These are phyloP conservation scores for Lentinula guzmanii DNA, from an alignment of 768 basidiomycete species.

Conservation along the genomic window DNA sequence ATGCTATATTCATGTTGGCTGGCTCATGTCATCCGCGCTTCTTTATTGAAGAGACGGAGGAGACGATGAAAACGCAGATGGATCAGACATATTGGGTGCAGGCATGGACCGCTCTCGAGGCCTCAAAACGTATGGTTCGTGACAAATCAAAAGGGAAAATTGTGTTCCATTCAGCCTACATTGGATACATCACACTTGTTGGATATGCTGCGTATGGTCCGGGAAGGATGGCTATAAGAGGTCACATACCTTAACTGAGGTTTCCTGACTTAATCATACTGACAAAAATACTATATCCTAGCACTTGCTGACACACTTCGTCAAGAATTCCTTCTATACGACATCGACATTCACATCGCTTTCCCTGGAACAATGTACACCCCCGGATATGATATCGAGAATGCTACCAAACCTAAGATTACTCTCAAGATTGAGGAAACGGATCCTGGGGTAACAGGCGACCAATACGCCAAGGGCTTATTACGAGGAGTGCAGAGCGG, in stretches of 20 bases:
- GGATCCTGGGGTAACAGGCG: background rate
- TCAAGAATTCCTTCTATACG: conserved; percentile 73
- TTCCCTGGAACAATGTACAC: conserved; percentile 79
- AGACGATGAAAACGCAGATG: conserved; percentile 26
- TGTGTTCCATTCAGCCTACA: conserved; percentile 66
- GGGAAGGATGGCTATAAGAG: conserved; percentile 80
- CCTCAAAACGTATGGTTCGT: conserved; percentile 53
- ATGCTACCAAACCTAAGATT: conserved; percentile 68
- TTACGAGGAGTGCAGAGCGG: conserved; percentile 61
- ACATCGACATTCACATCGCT: conserved; percentile 72
- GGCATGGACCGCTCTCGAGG: conserved; percentile 24
- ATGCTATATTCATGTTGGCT: conserved; percentile 58
- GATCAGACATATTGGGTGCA: conserved; percentile 8
- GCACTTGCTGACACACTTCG: conserved; percentile 81
- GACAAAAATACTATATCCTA: conserved; percentile 19
- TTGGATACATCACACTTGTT: conserved; percentile 70
- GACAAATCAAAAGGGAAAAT: conserved; percentile 63
- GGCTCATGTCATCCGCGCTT: conserved; percentile 50
- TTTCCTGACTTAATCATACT: background rate
- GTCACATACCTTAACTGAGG: conserved; percentile 28
- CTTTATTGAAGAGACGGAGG: conserved; percentile 45
- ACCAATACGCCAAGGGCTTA: background rate
- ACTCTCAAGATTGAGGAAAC: conserved; percentile 72
- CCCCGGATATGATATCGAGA: conserved; percentile 52
- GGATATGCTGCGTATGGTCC: conserved; percentile 81